These are phyloP conservation scores for Phytophthora niederhauseri DNA, from an alignment of 352 stramenopile species.

Conservation along the genomic window DNA sequence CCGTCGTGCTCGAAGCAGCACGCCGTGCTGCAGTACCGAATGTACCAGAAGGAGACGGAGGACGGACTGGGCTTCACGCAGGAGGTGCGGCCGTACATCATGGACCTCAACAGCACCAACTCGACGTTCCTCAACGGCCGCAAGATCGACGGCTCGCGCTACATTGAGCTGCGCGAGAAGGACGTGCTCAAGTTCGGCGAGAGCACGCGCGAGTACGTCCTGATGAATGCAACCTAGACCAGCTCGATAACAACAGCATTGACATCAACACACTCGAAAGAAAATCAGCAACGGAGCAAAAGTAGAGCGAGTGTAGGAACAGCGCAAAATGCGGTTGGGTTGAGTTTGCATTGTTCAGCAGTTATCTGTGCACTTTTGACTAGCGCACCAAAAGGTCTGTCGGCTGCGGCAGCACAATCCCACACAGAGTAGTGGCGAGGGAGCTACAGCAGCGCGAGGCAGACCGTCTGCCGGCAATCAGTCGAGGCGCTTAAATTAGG, in stretches of 20 bases:
- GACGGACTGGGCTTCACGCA: constrained; percentile 64
- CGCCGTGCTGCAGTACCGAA: constrained; percentile 96
- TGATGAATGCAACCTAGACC: constrained; percentile 79
- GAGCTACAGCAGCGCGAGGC: background rate
- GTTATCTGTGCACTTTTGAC: constrained; percentile 28
- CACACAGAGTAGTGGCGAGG: background rate
- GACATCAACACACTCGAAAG: background rate
- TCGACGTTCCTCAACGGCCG: constrained; percentile 98
- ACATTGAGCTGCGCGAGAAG: constrained; percentile 96
- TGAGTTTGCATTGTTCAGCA: constrained; percentile 32
- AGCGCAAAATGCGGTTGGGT: constrained; percentile 19
- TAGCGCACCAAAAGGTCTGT: constrained; percentile 23
- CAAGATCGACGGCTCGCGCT: constrained; percentile 93
- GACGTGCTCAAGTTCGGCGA: constrained; percentile 97
- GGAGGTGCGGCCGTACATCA: constrained; percentile 94
- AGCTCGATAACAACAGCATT: background rate
- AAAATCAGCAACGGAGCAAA: constrained; percentile 6
- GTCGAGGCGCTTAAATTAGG: constrained; percentile 95
- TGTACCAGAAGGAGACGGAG: constrained; percentile 72
- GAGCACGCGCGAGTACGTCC: constrained; percentile 98
- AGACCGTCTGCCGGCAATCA: constrained; percentile 26
- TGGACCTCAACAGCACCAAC: constrained; percentile 99
- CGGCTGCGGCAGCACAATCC: background rate
- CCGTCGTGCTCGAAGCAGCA: constrained; percentile 97
- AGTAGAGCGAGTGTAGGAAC: background rate